phyloP scores from a whole-genome alignment of 2,329 filamentous ascomycete species.

The Teratosphaeria pseudoeucalypti region DNA sequence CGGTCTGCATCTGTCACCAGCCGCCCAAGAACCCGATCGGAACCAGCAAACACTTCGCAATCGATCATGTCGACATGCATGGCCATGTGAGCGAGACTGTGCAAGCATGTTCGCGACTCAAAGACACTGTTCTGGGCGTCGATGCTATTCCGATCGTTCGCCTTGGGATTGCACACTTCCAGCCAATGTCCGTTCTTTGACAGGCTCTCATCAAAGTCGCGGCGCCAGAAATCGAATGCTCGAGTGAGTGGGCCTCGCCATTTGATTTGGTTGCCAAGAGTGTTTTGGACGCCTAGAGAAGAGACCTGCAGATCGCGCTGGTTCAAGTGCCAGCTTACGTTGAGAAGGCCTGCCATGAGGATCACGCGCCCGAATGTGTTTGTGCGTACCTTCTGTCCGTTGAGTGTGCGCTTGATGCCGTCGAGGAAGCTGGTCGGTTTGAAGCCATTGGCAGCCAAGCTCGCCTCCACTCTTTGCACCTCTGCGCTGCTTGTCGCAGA shows the following conservation, averaged over 20 bases:
- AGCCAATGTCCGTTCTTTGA: slow-evolving; percentile 39
- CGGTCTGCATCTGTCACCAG: slow-evolving; percentile 76
- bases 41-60: slow-evolving; percentile 88
- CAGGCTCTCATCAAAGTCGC: slow-evolving; percentile 76
- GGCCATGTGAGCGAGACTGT: slow-evolving; percentile 92
- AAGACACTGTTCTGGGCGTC: slow-evolving; percentile 61
- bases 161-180: slow-evolving; percentile 24
- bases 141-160: slow-evolving; percentile 16
- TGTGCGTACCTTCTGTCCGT: slow-evolving; percentile 73
- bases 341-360: slow-evolving; percentile 85
- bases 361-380: slow-evolving; percentile 90
- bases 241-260: slow-evolving; percentile 78
- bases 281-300: slow-evolving; percentile 68
- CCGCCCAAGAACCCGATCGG: slow-evolving; percentile 72
- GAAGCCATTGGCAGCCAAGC: slow-evolving; percentile 67
- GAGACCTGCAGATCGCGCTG: slow-evolving; percentile 88
- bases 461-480: slow-evolving; percentile 72
- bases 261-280: slow-evolving; percentile 77
- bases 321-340: slow-evolving; percentile 96
- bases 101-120: slow-evolving; percentile 78
- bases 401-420: slow-evolving; percentile 78
- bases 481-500: slow-evolving; percentile 79
- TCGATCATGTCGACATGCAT: slow-evolving; percentile 98
- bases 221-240: slow-evolving; percentile 89
- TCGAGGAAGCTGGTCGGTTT: slow-evolving; percentile 83